Base-by-base conservation (phyloP, 352 stramenopile genomes). In the Blastocystis sp. region DNA sequence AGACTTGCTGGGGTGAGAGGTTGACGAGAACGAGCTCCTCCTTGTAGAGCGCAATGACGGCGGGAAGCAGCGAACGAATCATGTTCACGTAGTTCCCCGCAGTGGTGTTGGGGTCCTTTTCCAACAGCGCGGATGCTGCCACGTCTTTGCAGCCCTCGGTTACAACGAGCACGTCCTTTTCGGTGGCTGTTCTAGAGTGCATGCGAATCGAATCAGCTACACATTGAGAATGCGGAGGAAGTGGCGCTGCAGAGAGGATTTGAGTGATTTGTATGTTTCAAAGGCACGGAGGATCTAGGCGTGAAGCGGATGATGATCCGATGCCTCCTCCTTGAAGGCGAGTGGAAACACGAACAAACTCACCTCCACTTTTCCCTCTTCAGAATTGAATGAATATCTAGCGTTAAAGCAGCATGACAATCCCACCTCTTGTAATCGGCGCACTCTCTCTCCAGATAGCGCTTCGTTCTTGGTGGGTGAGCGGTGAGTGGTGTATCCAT, bases 341-440 rank as follows among this genome's bases (percentile, higher is more conserved):
- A 52, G 10, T 6, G 60, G 34, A 28, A 52, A 54, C 42, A 24
- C 17, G 57, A 84, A 84, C n/a, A 68, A 34, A 21, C 45, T 69
- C 40, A 70, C 45, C 3, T 69, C 34, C 6, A 21, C 48, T 52
- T n/a, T 7, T 48, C 34, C 9, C 21, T 65, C 14, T 9, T 14
- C n/a, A n/a, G 71, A 54, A 24, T 43, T 45, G 14, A 6, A 81
- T 10, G 71, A 34, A 65, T 81, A 81, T 34, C 71, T 81, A 24
- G 68, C 11, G 9, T 52, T 24, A 43, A 66, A 81, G 28, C 9
- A 38, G 19, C n/a, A 28, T 42, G 43, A 19, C 21, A 45, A 3
- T 59, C 40, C 17, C 4, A 81, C 71, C 52, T 65, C 43, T 34
- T 81, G 71, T 81, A 81, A 68, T 68, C 60, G 24, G n/a, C n/a